These are phyloP conservation scores for Fusarium mangiferae DNA, from an alignment of 2,329 filamentous ascomycete species.

Conservation along the genomic window DNA sequence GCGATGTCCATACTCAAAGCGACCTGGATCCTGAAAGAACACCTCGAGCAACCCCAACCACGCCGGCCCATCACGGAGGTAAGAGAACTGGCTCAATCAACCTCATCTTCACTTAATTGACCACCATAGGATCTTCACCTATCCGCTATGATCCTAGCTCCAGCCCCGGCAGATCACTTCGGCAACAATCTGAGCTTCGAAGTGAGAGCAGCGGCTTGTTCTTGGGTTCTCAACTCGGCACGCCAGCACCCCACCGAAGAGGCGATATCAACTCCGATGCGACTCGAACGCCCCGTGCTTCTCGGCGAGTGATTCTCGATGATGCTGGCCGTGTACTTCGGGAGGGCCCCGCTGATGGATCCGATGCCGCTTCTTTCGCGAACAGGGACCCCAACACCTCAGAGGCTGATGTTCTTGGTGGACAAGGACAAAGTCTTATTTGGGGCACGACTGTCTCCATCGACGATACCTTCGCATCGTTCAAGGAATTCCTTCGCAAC, in stretches of 20 bases:
- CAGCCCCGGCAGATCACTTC: slow-evolving; percentile 75
- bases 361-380: slow-evolving; percentile 69
- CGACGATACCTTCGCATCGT: slow-evolving; percentile 84
- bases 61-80: slow-evolving; percentile 71
- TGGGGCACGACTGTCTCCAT: slow-evolving; percentile 99
- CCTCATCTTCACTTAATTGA: slow-evolving; percentile 10
- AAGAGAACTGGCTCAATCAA: slow-evolving; percentile 39
- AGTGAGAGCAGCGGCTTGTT: slow-evolving; percentile 91
- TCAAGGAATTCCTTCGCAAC: slow-evolving; percentile 92
- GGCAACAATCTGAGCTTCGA: slow-evolving; percentile 75
- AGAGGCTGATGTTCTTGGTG: slow-evolving; percentile 88
- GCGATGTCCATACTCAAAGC: slow-evolving; percentile 61
- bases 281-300: slow-evolving; percentile 63
- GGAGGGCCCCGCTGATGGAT: slow-evolving; percentile 61
- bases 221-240: slow-evolving; percentile 71
- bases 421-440: slow-evolving; percentile 82
- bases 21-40: slow-evolving; percentile 70
- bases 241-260: slow-evolving; percentile 67
- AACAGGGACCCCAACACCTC: slow-evolving; percentile 84
- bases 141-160: slow-evolving; percentile 92
- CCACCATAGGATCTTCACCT: slow-evolving; percentile 81
- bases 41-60: slow-evolving; percentile 72
- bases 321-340: slow-evolving; percentile 67
- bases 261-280: slow-evolving; percentile 90
- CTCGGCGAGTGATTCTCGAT: slow-evolving; percentile 68